Percentiles rank a stretch among this genome's conserved stretches.
Evolutionary conservation across 139 green algal species (phyloP).

Genomic region (Chara braunii): DNA sequence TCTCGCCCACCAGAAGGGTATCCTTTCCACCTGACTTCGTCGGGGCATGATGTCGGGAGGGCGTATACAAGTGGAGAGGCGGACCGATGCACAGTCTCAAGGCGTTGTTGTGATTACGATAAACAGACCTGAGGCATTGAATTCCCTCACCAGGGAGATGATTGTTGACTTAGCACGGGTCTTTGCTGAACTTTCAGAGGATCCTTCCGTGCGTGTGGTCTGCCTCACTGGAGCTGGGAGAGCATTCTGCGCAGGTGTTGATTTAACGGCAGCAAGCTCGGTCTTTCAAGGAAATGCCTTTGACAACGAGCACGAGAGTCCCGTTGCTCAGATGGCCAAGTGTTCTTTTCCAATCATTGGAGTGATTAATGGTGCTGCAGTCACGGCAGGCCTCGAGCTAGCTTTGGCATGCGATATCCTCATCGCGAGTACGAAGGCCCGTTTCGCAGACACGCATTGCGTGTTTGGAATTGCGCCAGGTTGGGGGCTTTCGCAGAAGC

Average conservation of each 20-base stretch:
- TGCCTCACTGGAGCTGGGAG: conserved; percentile 37
- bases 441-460: conserved; percentile 44
- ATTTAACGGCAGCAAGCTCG: conserved; percentile 27
- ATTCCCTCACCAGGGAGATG: conserved; percentile 39
- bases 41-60: no score
- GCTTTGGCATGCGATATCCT: conserved; percentile 48
- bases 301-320: conserved; percentile 31
- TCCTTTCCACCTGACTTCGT: no score
- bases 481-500: conserved; percentile 47
- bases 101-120: conserved; percentile 25
- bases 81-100: no score
- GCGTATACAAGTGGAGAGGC: no score
- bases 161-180: conserved; percentile 18
- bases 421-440: conserved; percentile 23
- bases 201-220: conserved; percentile 4
- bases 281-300: conserved; percentile 37
- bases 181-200: conserved; percentile 16
- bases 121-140: conserved; percentile 36
- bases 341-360: conserved; percentile 47
- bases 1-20: no score
- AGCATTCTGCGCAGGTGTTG: conserved; percentile 43
- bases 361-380: conserved; percentile 40
- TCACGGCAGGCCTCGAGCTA: conserved; percentile 50
- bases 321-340: conserved; percentile 44
- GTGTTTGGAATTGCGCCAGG: no score